Conservation (phyloP, 768 basidiomycete species). For the Omphalotus guepiniiformis region DNA sequence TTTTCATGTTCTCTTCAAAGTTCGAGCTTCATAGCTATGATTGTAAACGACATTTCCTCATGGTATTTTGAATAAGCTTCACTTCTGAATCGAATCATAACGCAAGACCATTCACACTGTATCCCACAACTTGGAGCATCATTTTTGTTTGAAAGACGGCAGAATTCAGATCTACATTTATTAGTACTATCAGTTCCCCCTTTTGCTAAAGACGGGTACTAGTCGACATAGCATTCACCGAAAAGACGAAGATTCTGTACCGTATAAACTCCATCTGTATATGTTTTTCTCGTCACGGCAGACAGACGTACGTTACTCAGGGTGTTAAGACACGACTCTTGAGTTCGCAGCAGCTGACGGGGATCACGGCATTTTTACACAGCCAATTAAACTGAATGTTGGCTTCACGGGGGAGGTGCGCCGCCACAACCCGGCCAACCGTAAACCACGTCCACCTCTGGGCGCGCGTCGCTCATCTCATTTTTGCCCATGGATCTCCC, state of each 20-base stretch:
- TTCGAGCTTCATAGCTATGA: not conserved
- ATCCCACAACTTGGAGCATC: not conserved
- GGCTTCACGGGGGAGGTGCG: too few species aligned
- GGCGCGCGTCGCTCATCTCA: too few species aligned
- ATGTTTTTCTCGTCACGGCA: too few species aligned
- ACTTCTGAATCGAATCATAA: constrained; percentile 60
- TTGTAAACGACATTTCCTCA: not conserved
- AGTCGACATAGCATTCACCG: constrained; percentile 68
- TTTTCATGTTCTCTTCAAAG: not conserved
- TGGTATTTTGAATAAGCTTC: constrained; percentile 41
- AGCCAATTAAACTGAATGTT: too few species aligned
- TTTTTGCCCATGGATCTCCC: constrained; percentile 76
- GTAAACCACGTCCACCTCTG: too few species aligned
- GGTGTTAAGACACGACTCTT: too few species aligned
- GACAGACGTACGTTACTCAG: too few species aligned
- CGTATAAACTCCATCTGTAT: too few species aligned
- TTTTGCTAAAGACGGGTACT: constrained; percentile 52
- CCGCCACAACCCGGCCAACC: too few species aligned
- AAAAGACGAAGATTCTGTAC: constrained; percentile 84
- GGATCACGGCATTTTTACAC: too few species aligned
- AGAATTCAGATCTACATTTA: not conserved
- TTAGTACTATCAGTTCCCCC: constrained; percentile 39
- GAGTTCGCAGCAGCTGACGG: too few species aligned
- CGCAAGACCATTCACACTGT: constrained; percentile 50
- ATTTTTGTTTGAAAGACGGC: not conserved